Percentiles rank a stretch among this genome's conserved stretches.
Conservation (phyloP, 495 filamentous ascomycete genomes). For the Penicillium bovifimosum region DNA sequence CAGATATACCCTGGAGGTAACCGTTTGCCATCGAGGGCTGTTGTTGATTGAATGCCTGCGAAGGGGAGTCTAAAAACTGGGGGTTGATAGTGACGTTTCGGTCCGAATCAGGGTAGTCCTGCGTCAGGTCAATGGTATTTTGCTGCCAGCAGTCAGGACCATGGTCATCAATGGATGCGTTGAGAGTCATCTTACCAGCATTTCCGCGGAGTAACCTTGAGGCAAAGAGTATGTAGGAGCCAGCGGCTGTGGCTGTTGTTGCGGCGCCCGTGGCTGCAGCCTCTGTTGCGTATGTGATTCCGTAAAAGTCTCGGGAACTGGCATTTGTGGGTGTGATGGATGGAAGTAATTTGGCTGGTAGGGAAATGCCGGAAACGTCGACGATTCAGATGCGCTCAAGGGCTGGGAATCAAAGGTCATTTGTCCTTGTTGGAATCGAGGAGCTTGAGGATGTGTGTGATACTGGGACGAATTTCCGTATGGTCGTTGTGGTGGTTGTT, state of each 20-base stretch:
- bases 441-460: conserved; percentile 22
- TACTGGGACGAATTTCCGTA: conserved; percentile 28
- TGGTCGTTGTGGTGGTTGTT: conserved; percentile 21
- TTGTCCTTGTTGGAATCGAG: conserved; percentile 34
- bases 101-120: conserved; percentile 28
- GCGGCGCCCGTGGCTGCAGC: conserved; percentile 22
- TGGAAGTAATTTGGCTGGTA: conserved; percentile 30
- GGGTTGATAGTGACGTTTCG: conserved; percentile 37
- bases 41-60: conserved; percentile 14
- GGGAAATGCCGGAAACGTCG: conserved; percentile 32
- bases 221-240: conserved; percentile 22
- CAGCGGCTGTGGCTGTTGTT: neutral
- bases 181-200: conserved; percentile 17
- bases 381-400: conserved; percentile 26
- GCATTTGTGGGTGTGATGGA: conserved; percentile 28
- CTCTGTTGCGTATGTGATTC: conserved; percentile 16
- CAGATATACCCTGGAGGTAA: conserved; percentile 28
- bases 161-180: neutral
- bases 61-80: conserved; percentile 28
- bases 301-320: conserved; percentile 27
- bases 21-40: conserved; percentile 20
- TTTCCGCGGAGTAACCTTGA: conserved; percentile 22
- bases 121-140: conserved; percentile 29
- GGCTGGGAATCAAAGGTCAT: conserved; percentile 32
- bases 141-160: conserved; percentile 14